Evolutionary conservation across 257 asterid species (phyloP).

Genomic region (Agastache rugosa): DNA sequence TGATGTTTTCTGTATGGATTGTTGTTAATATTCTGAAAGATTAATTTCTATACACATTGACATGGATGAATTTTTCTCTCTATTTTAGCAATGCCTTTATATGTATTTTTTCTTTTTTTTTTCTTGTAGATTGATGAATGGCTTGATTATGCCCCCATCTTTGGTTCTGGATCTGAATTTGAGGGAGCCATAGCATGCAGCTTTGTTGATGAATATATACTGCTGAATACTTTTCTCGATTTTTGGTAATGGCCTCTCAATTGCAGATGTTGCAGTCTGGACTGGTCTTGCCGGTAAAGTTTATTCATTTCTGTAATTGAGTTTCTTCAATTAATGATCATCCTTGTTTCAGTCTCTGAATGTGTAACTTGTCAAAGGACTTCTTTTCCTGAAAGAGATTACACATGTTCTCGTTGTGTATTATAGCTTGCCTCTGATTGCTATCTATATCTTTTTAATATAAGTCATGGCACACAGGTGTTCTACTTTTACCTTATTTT

Average conservation of each 20-base stretch:
- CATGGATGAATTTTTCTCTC: background rate
- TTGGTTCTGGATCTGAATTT: slow-evolving; percentile 85
- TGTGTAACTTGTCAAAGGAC: background rate
- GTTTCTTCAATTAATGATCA: slow-evolving; percentile 11
- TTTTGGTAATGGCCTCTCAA: slow-evolving; percentile 67
- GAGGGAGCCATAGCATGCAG: slow-evolving; percentile 93
- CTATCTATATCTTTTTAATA: no score
- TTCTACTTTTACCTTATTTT: background rate
- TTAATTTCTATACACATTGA: background rate
- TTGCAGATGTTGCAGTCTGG: slow-evolving; percentile 93
- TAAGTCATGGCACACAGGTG: no score
- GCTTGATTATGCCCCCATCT: slow-evolving; percentile 74
- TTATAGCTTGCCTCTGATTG: slow-evolving; percentile 6
- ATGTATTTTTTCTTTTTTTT: background rate
- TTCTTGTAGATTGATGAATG: slow-evolving; percentile 77
- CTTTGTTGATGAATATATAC: slow-evolving; percentile 65
- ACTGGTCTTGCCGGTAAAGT: slow-evolving; percentile 80
- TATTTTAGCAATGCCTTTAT: background rate
- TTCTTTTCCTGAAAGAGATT: background rate
- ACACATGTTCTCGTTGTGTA: background rate
- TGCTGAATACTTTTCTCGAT: slow-evolving; percentile 69
- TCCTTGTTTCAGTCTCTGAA: background rate
- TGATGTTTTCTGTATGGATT: slow-evolving; percentile 6
- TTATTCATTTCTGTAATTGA: background rate
- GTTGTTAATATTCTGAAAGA: background rate